Evolutionary conservation across 225 moss, liverwort and hornwort species (phyloP).

Genomic region (Marchantia paleacea): DNA sequence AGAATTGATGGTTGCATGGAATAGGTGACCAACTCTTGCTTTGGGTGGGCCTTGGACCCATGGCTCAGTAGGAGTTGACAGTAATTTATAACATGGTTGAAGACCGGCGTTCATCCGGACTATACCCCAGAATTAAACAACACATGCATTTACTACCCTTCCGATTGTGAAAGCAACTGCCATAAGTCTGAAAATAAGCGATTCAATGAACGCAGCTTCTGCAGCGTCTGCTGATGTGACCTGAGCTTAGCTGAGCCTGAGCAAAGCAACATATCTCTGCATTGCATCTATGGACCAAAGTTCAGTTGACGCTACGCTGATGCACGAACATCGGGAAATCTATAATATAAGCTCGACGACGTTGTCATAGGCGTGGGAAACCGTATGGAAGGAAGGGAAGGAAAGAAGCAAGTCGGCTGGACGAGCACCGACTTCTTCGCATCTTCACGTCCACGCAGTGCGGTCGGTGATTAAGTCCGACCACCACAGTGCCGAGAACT

Average conservation of each 20-base stretch:
- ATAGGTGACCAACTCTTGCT: slow-evolving; percentile 9
- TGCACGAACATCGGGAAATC: no score
- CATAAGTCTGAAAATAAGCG: background rate
- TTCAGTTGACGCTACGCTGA: no score
- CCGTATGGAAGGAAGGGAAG: no score
- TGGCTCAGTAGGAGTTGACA: background rate
- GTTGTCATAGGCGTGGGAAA: no score
- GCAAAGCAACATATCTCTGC: background rate
- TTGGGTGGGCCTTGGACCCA: background rate
- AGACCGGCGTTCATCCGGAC: background rate
- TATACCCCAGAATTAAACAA: background rate
- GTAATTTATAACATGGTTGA: background rate
- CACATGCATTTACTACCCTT: background rate
- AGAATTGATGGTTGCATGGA: slow-evolving; percentile 3
- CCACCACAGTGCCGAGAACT: no score
- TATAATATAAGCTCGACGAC: no score
- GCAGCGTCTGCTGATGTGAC: no score
- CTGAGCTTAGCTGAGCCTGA: background rate
- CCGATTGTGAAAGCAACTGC: background rate
- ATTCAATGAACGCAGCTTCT: background rate
- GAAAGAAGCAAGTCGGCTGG: no score
- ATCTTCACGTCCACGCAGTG: no score
- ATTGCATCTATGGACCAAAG: no score
- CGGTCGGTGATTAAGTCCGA: no score
- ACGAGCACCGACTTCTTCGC: no score